Conservation (phyloP, 2,329 filamentous ascomycete genomes). For the Sclerotinia minor region DNA sequence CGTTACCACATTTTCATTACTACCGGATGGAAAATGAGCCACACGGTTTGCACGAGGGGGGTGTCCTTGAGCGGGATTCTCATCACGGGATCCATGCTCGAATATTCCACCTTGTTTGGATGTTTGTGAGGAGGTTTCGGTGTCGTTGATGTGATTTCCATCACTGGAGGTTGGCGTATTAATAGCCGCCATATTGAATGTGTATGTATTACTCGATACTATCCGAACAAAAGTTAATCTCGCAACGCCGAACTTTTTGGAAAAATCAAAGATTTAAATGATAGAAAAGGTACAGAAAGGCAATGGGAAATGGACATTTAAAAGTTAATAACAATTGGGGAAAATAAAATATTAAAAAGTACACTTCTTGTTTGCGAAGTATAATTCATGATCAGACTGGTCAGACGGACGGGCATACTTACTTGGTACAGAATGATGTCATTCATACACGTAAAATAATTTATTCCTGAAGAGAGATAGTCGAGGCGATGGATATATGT, state of each 20-base stretch:
- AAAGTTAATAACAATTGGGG: not conserved
- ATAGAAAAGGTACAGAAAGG: not conserved
- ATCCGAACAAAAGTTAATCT: constrained; percentile 4
- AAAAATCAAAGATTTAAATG: not conserved
- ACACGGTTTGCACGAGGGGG: not conserved
- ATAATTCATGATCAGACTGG: not conserved
- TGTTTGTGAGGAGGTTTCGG: constrained; percentile 6
- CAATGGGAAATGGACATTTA: not conserved
- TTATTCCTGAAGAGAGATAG: not conserved
- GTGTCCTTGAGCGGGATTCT: not conserved
- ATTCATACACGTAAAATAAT: not conserved
- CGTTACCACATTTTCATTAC: constrained; percentile 5
- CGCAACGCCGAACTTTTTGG: not conserved
- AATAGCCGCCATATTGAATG: constrained; percentile 7
- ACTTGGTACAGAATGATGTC: not conserved
- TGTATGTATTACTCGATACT: constrained; percentile 13
- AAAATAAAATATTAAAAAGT: not conserved
- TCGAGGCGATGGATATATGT: not conserved
- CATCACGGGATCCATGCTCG: not conserved
- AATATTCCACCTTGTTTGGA: not conserved
- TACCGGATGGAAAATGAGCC: constrained; percentile 13
- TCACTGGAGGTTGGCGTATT: not conserved
- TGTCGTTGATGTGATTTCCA: not conserved
- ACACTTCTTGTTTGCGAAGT: not conserved
- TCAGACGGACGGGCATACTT: not conserved